These are phyloP conservation scores for Miscanthus lutarioriparius DNA, from an alignment of 176 grass and related monocot species.

Conservation along the genomic window DNA sequence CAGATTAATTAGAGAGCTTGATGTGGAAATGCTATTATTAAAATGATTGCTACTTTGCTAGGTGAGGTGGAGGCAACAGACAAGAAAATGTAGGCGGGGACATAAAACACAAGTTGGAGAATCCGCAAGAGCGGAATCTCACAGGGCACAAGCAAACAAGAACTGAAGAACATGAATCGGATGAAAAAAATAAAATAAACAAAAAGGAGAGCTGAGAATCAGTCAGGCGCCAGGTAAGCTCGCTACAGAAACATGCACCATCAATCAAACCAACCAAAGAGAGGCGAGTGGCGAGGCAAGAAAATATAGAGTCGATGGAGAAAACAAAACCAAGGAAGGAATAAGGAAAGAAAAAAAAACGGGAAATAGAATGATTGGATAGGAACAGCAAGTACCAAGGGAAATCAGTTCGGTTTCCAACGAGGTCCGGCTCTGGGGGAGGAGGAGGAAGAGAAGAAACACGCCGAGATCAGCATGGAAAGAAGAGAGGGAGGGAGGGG, in stretches of 20 bases:
- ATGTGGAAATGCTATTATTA: background rate
- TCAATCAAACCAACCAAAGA: background rate
- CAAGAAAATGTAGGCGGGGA: background rate
- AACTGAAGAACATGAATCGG: background rate
- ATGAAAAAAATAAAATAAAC: background rate
- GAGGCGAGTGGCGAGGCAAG: background rate
- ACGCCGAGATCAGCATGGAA: constrained; percentile 28
- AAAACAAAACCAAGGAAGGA: background rate
- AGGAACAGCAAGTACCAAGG: background rate
- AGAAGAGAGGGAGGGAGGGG: background rate
- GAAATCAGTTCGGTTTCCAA: background rate
- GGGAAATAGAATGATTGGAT: background rate
- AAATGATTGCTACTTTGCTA: constrained; percentile 3
- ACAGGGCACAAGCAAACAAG: background rate
- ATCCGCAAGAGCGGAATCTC: constrained; percentile 21
- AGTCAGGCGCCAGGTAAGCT: background rate
- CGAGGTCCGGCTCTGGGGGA: background rate
- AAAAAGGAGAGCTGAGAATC: background rate
- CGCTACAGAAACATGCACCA: background rate
- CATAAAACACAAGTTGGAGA: constrained; percentile 2
- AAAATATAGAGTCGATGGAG: background rate
- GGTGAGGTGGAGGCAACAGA: constrained; percentile 1
- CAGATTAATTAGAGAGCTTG: background rate
- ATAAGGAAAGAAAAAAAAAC: background rate
- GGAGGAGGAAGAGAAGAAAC: background rate